Evolutionary conservation across 495 filamentous ascomycete species (phyloP), one percentile per base, ranked within the genome.

Genomic region (Penicillium cinerascens): DNA sequence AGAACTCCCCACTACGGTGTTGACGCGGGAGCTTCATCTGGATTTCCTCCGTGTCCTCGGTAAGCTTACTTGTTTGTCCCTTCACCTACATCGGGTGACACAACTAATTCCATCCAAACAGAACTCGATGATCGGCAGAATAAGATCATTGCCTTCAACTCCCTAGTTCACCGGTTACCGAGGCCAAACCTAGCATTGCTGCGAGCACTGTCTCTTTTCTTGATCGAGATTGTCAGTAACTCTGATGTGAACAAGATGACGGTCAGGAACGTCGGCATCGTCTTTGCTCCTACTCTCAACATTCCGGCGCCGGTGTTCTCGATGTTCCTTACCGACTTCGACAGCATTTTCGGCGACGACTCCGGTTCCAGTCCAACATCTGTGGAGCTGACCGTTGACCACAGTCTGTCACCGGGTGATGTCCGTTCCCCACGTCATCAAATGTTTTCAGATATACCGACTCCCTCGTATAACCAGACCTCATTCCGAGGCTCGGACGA

Each of bases 221-320:
- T 98, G 55, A 88, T 96, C 60, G 84, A 84, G 57, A 90, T 97
- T 57, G 87, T 96, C 55, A 88, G 91, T 63, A 88, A 97, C 56
- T 80, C 89, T 2, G 87, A 91, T 55, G 77, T 87, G 59, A 98
- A 98, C 74, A 97, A 97, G 75, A 98, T 98, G 93, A 96, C 87
- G 5, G 89, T 97, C 47, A 83, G 93, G 36, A 98, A 98, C 68
- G 91, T 98, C 44, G 91, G 93, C 58, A 98, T 98, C 55, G 92
- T 97, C 49, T 98, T 97, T 70, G 93, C 95, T n/a, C 93, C 93
- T 2, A 97, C 95, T 0, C 80, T 97, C 27, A 97, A 97, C 69
- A 97, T 98, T 37, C 92, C 95, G 0, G 90, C 91, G 1, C 92
- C 95, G 15, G 87, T 98, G 6, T 95, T 98, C 60, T 91, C 91